These are phyloP conservation scores for Crithidia thermophila DNA, from an alignment of 208 protist species.

Conservation along the genomic window DNA sequence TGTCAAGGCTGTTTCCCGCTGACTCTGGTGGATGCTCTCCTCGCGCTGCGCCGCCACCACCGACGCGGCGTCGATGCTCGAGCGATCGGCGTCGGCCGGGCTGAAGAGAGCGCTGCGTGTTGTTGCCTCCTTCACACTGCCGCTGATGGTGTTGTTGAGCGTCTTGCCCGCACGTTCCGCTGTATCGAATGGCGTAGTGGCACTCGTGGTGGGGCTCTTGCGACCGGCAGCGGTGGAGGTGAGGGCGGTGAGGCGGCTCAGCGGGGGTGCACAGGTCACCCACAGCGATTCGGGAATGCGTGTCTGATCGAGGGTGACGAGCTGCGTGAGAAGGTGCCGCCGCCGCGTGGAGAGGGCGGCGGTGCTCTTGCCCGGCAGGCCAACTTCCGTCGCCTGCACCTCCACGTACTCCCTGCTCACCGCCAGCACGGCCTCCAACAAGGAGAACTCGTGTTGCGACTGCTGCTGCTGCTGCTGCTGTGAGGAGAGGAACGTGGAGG, in stretches of 20 bases:
- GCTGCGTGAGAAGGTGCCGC: constrained; percentile 40
- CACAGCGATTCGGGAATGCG: constrained; percentile 76
- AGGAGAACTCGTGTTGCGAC: constrained; percentile 39
- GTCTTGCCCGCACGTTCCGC: too few relatives aligned
- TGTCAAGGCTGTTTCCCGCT: background rate
- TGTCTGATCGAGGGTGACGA: constrained; percentile 60
- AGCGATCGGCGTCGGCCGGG: background rate
- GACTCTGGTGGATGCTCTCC: constrained; percentile 4
- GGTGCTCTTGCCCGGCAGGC: constrained; percentile 22
- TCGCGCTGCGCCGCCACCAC: constrained; percentile 12
- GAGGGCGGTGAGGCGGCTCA: constrained; percentile 12
- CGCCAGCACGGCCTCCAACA: constrained; percentile 68
- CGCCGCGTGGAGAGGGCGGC: constrained; percentile 32
- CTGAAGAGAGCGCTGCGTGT: background rate
- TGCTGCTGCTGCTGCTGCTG: background rate
- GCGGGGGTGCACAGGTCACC: constrained; percentile 46
- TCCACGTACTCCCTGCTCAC: constrained; percentile 83
- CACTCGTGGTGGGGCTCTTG: background rate
- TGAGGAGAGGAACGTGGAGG: background rate
- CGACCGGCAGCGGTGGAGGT: background rate
- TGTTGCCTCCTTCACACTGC: background rate
- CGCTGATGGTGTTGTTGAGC: background rate
- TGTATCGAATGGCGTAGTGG: too few relatives aligned
- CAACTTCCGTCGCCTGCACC: constrained; percentile 30
- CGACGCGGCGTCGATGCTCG: background rate